Evolutionary conservation across 2,329 filamentous ascomycete species (phyloP).

Genomic region (Lachnellula occidentalis): DNA sequence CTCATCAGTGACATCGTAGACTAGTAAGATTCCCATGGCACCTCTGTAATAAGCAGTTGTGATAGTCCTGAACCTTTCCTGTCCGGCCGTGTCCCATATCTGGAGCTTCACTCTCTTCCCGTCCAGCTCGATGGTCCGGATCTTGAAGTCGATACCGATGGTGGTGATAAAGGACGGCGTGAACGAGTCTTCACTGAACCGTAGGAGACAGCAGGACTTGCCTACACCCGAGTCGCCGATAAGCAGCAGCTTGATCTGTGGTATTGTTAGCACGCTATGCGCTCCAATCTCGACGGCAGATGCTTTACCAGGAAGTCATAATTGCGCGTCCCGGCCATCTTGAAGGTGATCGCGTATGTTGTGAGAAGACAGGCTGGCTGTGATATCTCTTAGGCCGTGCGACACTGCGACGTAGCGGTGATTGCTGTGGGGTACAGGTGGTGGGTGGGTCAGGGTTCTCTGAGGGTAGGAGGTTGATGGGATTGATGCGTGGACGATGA

Average conservation of each 20-base stretch:
- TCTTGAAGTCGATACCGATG: slow-evolving; percentile 99
- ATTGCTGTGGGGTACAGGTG: slow-evolving; percentile 6
- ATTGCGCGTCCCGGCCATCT: slow-evolving; percentile 95
- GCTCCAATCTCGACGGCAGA: neutral
- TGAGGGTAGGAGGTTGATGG: neutral
- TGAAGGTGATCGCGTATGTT: slow-evolving; percentile 18
- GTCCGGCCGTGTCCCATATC: slow-evolving; percentile 98
- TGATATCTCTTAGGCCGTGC: neutral
- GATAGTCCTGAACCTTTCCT: slow-evolving; percentile 97
- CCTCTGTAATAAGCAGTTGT: slow-evolving; percentile 98
- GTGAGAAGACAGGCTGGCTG: neutral
- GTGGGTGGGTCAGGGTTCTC: slow-evolving; percentile 1
- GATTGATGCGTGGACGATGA: neutral
- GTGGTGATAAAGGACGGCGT: slow-evolving; percentile 99
- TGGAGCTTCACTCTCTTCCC: slow-evolving; percentile 98
- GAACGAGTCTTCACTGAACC: slow-evolving; percentile 98
- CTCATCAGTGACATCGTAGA: slow-evolving; percentile 99
- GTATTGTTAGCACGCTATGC: slow-evolving; percentile 12
- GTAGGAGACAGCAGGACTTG: slow-evolving; percentile 97
- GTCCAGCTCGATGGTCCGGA: slow-evolving; percentile 96
- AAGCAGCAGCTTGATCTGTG: slow-evolving; percentile 86
- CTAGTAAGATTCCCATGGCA: slow-evolving; percentile 95
- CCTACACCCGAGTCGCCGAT: slow-evolving; percentile 99
- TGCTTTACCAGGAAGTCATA: slow-evolving; percentile 92
- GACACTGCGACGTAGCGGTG: slow-evolving; percentile 6